phyloP scores from a whole-genome alignment of 2,329 filamentous ascomycete species.

The Penicillium sp. region DNA sequence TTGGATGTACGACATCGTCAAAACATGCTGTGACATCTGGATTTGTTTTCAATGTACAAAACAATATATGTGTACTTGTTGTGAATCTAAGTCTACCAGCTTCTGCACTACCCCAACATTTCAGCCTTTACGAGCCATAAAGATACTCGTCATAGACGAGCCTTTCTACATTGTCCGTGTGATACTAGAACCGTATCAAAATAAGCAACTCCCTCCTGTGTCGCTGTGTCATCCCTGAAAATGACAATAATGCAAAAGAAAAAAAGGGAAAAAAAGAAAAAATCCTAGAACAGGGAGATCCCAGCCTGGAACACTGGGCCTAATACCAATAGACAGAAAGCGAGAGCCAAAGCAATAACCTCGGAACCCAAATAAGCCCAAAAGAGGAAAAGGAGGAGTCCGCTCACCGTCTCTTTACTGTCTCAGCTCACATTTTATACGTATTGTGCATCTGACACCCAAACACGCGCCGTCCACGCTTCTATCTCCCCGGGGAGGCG shows the following conservation, averaged over 20 bases:
- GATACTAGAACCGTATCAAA: not conserved
- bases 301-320: not conserved
- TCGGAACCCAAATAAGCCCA: not conserved
- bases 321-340: not conserved
- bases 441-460: not conserved
- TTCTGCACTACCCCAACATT: not conserved
- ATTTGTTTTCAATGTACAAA: not conserved
- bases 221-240: not conserved
- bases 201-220: not conserved
- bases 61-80: not conserved
- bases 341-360: not conserved
- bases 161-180: not conserved
- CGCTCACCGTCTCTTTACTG: constrained; percentile 6
- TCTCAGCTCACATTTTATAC: constrained; percentile 1
- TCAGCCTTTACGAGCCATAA: not conserved
- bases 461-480: constrained; percentile 1
- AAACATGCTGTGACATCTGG: constrained; percentile 1
- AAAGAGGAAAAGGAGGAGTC: not conserved
- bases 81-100: not conserved
- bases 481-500: not conserved
- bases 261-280: no score
- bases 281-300: not conserved
- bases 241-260: not conserved
- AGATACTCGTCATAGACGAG: not conserved
- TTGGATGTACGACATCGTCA: constrained; percentile 4